Percentiles rank a stretch among this genome's conserved stretches.
Conservation (phyloP, 2,329 filamentous ascomycete genomes). For the Arthrobotrys iridis region DNA sequence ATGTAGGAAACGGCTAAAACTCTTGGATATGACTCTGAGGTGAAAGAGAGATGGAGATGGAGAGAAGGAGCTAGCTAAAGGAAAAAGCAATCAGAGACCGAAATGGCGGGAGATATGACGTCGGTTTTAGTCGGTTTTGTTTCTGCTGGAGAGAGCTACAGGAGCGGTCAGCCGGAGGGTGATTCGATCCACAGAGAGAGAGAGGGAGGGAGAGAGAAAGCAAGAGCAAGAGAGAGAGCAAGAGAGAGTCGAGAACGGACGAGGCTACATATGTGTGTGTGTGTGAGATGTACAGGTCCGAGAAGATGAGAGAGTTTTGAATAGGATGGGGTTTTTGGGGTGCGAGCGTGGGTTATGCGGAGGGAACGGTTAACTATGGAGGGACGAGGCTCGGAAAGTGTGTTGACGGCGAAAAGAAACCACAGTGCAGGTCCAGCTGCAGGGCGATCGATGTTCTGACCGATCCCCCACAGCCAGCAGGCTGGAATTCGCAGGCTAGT, state of each 20-base stretch:
- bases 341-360: not conserved
- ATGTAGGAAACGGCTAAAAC: slow-evolving; percentile 5
- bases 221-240: no score
- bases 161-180: not conserved
- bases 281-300: not conserved
- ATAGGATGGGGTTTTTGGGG: not conserved
- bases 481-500: not conserved
- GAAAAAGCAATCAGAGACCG: not conserved
- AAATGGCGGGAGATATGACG: slow-evolving; percentile 35
- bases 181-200: slow-evolving; percentile 1
- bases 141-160: not conserved
- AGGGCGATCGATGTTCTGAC: slow-evolving; percentile 12
- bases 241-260: no score
- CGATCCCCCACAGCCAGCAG: slow-evolving; percentile 14
- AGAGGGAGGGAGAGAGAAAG: not conserved
- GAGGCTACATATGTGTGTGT: not conserved
- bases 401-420: slow-evolving; percentile 31
- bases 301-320: slow-evolving; percentile 19
- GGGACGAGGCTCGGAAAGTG: slow-evolving; percentile 32
- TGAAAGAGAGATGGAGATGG: no score
- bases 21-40: not conserved
- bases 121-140: not conserved
- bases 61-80: not conserved
- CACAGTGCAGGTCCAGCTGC: not conserved
- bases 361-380: not conserved